These are phyloP conservation scores for Tylopilus sp. DNA, from an alignment of 1,284 basidiomycete species.

Conservation along the genomic window DNA sequence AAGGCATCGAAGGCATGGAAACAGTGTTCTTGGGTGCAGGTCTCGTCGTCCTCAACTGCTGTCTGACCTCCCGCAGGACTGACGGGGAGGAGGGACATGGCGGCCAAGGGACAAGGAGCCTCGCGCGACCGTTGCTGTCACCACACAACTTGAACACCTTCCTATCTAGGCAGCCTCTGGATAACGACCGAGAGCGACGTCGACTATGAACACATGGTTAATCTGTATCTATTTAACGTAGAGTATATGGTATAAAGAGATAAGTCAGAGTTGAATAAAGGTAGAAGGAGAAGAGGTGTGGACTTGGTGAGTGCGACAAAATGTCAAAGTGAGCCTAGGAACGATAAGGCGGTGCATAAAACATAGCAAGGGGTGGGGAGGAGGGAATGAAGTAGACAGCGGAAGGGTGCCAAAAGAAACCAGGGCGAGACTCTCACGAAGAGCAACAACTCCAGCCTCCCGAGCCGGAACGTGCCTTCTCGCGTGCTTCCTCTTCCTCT, in stretches of 20 bases:
- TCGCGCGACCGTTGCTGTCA: slow-evolving; percentile 1
- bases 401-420: slow-evolving; percentile 16
- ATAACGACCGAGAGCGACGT: slow-evolving; percentile 12
- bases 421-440: slow-evolving; percentile 25
- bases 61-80: slow-evolving; percentile 37
- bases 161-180: slow-evolving; percentile 29
- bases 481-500: slow-evolving; percentile 73
- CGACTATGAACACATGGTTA: slow-evolving; percentile 38
- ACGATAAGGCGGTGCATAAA: slow-evolving; percentile 27
- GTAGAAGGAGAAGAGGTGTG: slow-evolving; percentile 28
- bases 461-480: slow-evolving; percentile 53
- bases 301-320: slow-evolving; percentile 14
- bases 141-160: too few species aligned
- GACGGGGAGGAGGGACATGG: slow-evolving; percentile 49
- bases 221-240: slow-evolving; percentile 38
- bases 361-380: slow-evolving; percentile 26
- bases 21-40: slow-evolving; percentile 69
- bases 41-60: slow-evolving; percentile 37
- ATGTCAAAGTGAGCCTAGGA: slow-evolving; percentile 24
- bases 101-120: slow-evolving; percentile 27
- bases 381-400: slow-evolving; percentile 15
- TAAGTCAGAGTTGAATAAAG: slow-evolving; percentile 36
- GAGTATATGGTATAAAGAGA: slow-evolving; percentile 39
- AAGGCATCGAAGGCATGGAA: slow-evolving; percentile 77
- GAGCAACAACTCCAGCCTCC: slow-evolving; percentile 68